Base-by-base conservation (phyloP, 192 early-diverging fungal species). In the Podila epigama region DNA sequence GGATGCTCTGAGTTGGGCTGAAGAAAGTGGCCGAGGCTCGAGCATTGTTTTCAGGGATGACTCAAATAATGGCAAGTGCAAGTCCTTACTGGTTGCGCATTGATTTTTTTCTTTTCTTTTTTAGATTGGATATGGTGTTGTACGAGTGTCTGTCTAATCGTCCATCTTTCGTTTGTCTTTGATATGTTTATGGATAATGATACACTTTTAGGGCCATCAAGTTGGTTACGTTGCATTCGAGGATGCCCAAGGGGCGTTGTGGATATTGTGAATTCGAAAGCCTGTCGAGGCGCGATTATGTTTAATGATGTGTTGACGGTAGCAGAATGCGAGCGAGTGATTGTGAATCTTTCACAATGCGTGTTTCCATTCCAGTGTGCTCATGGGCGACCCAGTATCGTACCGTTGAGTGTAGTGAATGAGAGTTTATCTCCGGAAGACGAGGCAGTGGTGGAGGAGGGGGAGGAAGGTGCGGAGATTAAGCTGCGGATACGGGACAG, bases 261-360 rank as follows among this genome's bases (percentile, higher is more conserved):
- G 42, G 89, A 92, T 31, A 86, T 93, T 31, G 60, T 92, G 35
- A 89, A 91, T 50, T 92, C 90, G 7, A 93, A 92, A 60, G 90
- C 92, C 11, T 94, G 92, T 71, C 77, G 90, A 57, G 78, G 72
- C 69, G 90, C 92, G 12, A 91, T 94, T 27, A 92, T 88, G 88
- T 94, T 94, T 73, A 91, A 91, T 40, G 90, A 92, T 42, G 60
- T 55, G 20, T 78, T 94, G 3, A 69, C 82, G 0, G 13, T 64
- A 9, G 54, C 63, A 4, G 69, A 85, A 40, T 93, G 91, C 78
- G 48, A 70, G 52, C 34, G 59, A 13, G 54, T 94, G n/a, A 75
- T 93, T 3, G 12, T 69, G 7, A 67, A 81, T 34, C 56, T 94
- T 20, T 60, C 87, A 1, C 44, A 64, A 2, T 92, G 90, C 56